Conservation (phyloP, 2,329 filamentous ascomycete species). For the Zymoseptoria crescenta region DNA sequence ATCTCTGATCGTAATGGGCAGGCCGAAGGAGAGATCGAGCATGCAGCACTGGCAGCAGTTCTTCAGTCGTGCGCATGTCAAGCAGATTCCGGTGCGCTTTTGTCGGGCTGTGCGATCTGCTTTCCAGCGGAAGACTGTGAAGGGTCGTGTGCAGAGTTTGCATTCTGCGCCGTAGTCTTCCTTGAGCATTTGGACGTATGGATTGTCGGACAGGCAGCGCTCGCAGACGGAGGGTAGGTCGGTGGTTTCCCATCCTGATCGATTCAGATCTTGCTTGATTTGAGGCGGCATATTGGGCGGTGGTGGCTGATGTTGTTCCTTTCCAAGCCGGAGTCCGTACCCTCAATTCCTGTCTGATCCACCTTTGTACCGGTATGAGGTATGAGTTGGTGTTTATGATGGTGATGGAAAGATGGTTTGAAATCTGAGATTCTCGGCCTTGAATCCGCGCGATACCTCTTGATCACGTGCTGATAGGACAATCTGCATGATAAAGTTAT, state of each 20-base stretch:
- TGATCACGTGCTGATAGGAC: neutral
- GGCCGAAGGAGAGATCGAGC: conserved; percentile 91
- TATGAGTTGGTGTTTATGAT: neutral
- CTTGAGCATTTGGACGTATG: conserved; percentile 98
- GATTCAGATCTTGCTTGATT: conserved; percentile 92
- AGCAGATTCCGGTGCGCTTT: conserved; percentile 89
- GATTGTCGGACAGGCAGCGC: conserved; percentile 89
- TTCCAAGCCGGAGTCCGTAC: too few species aligned
- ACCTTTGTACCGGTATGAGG: neutral
- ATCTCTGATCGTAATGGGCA: conserved; percentile 91
- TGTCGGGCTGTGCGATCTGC: conserved; percentile 83
- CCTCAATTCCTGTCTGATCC: neutral
- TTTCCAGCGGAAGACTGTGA: conserved; percentile 93
- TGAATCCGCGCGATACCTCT: neutral
- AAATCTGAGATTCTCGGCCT: neutral
- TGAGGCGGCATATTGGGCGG: conserved; percentile 63
- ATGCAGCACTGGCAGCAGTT: conserved; percentile 99
- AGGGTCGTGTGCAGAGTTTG: conserved; percentile 80
- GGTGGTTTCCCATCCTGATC: conserved; percentile 91
- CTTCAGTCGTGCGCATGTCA: conserved; percentile 93
- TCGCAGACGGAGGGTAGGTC: conserved; percentile 87
- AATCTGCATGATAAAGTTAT: neutral
- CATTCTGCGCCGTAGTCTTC: conserved; percentile 75
- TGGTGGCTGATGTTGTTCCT: neutral
- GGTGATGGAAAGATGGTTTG: neutral